A percentile compares a stretch with the other conserved stretches of the same genome.
These are phyloP conservation scores for Mycena sp. DNA, from an alignment of 1,284 basidiomycete species.

Conservation along the genomic window DNA sequence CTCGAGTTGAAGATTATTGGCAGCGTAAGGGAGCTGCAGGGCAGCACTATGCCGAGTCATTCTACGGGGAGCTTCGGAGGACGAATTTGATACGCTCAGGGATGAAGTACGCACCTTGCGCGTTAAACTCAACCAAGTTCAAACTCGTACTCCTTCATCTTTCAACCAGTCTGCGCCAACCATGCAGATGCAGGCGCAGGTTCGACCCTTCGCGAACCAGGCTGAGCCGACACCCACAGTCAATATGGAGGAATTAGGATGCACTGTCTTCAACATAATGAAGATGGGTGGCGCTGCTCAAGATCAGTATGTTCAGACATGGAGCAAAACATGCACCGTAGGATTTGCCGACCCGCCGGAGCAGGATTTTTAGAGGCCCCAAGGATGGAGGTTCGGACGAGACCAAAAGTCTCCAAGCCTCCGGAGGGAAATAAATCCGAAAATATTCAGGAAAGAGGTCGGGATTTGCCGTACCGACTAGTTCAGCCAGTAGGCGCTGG, in stretches of 20 bases:
- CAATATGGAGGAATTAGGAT: constrained; percentile 3
- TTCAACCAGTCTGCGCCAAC: too few relatives aligned
- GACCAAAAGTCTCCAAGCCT: too few relatives aligned
- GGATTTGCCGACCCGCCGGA: background rate
- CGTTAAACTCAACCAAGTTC: constrained; percentile 9
- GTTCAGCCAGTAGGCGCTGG: too few relatives aligned
- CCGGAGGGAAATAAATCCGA: too few relatives aligned
- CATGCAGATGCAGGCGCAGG: too few relatives aligned
- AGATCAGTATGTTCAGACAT: constrained; percentile 10
- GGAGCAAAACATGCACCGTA: background rate
- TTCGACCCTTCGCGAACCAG: too few relatives aligned
- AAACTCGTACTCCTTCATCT: background rate
- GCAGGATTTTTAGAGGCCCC: too few relatives aligned
- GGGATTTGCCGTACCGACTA: too few relatives aligned
- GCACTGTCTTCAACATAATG: constrained; percentile 11
- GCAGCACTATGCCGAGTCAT: constrained; percentile 4
- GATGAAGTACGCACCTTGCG: constrained; percentile 21
- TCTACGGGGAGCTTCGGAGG: constrained; percentile 1
- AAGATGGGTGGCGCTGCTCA: background rate
- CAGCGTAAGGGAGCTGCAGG: background rate
- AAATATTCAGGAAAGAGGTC: too few relatives aligned
- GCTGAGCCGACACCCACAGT: too few relatives aligned
- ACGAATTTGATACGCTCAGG: too few relatives aligned
- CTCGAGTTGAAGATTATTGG: constrained; percentile 22
- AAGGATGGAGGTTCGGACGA: too few relatives aligned